Percentiles rank a stretch among this genome's conserved stretches.
Conservation (phyloP, 768 basidiomycete genomes). For the Tulasnella sp. region DNA sequence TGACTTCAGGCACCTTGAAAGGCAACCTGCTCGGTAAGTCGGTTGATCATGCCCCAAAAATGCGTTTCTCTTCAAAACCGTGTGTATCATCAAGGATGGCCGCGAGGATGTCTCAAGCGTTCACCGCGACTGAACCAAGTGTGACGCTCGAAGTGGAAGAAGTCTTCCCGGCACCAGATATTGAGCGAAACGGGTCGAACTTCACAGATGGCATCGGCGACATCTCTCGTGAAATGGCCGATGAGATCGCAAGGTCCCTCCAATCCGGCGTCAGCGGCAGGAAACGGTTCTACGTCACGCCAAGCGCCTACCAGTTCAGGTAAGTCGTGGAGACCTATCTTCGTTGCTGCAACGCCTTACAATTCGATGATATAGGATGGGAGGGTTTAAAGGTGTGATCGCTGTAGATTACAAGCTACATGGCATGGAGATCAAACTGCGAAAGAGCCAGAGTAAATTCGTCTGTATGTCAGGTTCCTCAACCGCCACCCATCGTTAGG, state of each 20-base stretch:
- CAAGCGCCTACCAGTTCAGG: conserved; percentile 34
- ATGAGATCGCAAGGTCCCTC: conserved; percentile 35
- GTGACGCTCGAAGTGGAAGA: conserved; percentile 34
- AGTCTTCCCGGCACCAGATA: conserved; percentile 36
- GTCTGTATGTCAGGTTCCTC: neutral
- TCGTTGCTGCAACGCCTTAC: no score
- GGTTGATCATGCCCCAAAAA: neutral
- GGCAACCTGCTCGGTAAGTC: conserved; percentile 27
- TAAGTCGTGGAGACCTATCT: no score
- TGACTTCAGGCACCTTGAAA: conserved; percentile 33
- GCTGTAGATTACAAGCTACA: conserved; percentile 44
- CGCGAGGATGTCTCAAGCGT: conserved; percentile 61
- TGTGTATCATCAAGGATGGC: conserved; percentile 59
- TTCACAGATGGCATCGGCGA: conserved; percentile 68
- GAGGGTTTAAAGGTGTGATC: conserved; percentile 34
- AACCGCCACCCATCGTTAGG: neutral
- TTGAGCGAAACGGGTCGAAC: conserved; percentile 33
- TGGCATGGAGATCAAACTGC: conserved; percentile 41
- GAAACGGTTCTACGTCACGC: conserved; percentile 29
- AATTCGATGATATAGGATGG: conserved; percentile 15
- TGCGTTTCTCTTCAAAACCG: conserved; percentile 28
- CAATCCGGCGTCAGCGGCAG: conserved; percentile 16
- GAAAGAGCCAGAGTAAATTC: conserved; percentile 63
- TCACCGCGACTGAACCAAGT: conserved; percentile 60
- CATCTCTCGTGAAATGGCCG: conserved; percentile 44